Evolutionary conservation across 441 rosid genomes (phyloP).

Genomic region (Adansonia madagascariensis): DNA sequence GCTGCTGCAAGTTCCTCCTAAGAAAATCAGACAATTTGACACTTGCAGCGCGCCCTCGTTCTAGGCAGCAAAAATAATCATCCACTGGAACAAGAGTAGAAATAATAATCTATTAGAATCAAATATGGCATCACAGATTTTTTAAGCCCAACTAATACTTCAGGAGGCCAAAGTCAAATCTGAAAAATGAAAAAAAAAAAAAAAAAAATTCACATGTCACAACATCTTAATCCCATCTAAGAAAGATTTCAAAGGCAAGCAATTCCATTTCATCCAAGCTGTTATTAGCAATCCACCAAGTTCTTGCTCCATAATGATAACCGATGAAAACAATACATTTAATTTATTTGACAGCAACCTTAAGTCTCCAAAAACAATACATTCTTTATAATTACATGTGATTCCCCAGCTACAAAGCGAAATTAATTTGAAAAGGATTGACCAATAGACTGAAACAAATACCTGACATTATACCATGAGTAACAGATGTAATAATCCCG

Average conservation of each 20-base stretch:
- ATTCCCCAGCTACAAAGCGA: neutral
- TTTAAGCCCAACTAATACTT: slow-evolving; percentile 14
- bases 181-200: neutral
- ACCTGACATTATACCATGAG: slow-evolving; percentile 77
- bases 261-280: neutral
- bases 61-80: slow-evolving; percentile 70
- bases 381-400: neutral
- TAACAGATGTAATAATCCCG: slow-evolving; percentile 83
- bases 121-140: neutral
- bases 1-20: slow-evolving; percentile 71
- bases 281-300: neutral
- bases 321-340: neutral
- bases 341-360: neutral
- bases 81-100: slow-evolving; percentile 55
- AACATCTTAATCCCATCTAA: neutral
- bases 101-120: slow-evolving; percentile 12
- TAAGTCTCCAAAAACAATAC: neutral
- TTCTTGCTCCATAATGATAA: neutral
- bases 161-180: neutral
- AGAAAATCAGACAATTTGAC: slow-evolving; percentile 77
- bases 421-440: neutral
- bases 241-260: slow-evolving; percentile 2
- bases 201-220: neutral
- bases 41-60: slow-evolving; percentile 73
- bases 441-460: slow-evolving; percentile 16